phyloP scores from a whole-genome alignment of 768 basidiomycete genomes.

The Psilocybe tampanensis region DNA sequence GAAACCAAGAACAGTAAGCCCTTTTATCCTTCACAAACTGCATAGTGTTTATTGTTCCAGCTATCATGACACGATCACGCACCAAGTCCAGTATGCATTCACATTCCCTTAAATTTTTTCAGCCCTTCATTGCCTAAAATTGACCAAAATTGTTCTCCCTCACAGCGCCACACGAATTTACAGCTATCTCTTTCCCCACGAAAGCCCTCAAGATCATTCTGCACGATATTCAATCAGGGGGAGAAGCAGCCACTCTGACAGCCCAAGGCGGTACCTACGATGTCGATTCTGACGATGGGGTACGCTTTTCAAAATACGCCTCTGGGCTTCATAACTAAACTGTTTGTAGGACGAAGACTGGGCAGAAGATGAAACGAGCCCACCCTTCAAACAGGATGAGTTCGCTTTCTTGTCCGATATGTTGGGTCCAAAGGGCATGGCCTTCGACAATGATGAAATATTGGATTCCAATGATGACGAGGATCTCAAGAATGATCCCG shows the following conservation, averaged over 20 bases:
- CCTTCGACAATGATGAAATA: conserved; percentile 80
- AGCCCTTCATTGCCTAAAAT: conserved; percentile 44
- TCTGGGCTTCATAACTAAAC: conserved; percentile 1
- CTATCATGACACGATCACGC: conserved; percentile 95
- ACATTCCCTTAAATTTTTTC: conserved; percentile 21
- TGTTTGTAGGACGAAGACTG: conserved; percentile 80
- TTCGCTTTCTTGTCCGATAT: conserved; percentile 84
- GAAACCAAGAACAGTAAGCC: conserved; percentile 82
- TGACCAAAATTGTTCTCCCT: conserved; percentile 7
- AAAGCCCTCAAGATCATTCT: conserved; percentile 92
- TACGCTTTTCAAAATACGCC: conserved; percentile 26
- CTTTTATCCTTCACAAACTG: conserved; percentile 10
- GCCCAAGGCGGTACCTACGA: conserved; percentile 55
- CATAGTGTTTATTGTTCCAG: conserved; percentile 44
- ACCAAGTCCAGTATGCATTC: conserved; percentile 70
- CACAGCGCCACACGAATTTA: conserved; percentile 85
- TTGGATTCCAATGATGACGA: conserved; percentile 80
- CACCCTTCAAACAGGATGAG: conserved; percentile 69
- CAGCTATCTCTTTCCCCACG: conserved; percentile 83
- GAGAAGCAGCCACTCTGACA: conserved; percentile 69
- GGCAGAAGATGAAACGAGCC: conserved; percentile 82
- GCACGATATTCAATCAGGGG: conserved; percentile 79
- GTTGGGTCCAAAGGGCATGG: conserved; percentile 71
- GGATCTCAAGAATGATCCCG: conserved; percentile 83
- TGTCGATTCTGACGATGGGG: conserved; percentile 77